These are phyloP conservation scores for Aureobasidium sp. DNA, from an alignment of 2,329 filamentous ascomycete species.

Conservation along the genomic window DNA sequence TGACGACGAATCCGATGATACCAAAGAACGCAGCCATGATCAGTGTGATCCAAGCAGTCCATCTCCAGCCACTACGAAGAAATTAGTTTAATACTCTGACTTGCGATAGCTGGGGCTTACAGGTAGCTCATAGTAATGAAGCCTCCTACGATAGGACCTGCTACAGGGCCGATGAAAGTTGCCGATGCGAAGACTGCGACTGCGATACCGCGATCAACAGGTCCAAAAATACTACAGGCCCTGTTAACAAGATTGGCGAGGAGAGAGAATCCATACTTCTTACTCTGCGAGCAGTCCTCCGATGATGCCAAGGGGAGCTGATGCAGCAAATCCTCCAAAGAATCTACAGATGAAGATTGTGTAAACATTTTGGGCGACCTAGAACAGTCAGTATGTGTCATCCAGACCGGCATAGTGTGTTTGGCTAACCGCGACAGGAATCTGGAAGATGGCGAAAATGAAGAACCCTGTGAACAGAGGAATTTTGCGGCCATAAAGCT, in stretches of 20 bases:
- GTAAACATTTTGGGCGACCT: slow-evolving; percentile 42
- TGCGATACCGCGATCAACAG: slow-evolving; percentile 36
- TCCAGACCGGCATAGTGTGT: not conserved
- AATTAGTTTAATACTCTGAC: not conserved
- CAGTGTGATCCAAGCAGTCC: slow-evolving; percentile 49
- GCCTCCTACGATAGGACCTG: slow-evolving; percentile 44
- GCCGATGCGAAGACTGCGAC: slow-evolving; percentile 41
- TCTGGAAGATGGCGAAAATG: slow-evolving; percentile 48
- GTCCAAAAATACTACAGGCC: slow-evolving; percentile 30
- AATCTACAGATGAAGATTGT: slow-evolving; percentile 51
- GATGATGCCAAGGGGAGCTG: slow-evolving; percentile 42
- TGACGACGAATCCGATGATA: slow-evolving; percentile 36
- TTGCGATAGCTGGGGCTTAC: not conserved
- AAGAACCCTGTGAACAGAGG: slow-evolving; percentile 47
- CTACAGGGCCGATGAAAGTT: slow-evolving; percentile 42
- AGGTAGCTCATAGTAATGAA: slow-evolving; percentile 35
- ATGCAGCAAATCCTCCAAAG: slow-evolving; percentile 49
- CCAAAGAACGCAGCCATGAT: slow-evolving; percentile 43
- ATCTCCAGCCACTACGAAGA: slow-evolving; percentile 46
- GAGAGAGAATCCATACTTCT: not conserved
- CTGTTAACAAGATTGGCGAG: not conserved
- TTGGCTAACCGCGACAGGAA: slow-evolving; percentile 42
- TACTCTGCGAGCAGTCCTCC: slow-evolving; percentile 28
- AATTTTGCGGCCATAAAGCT: slow-evolving; percentile 47
- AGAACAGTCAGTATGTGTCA: not conserved